Conservation (phyloP, 1,139 yeast species). For the Candida sp. region DNA sequence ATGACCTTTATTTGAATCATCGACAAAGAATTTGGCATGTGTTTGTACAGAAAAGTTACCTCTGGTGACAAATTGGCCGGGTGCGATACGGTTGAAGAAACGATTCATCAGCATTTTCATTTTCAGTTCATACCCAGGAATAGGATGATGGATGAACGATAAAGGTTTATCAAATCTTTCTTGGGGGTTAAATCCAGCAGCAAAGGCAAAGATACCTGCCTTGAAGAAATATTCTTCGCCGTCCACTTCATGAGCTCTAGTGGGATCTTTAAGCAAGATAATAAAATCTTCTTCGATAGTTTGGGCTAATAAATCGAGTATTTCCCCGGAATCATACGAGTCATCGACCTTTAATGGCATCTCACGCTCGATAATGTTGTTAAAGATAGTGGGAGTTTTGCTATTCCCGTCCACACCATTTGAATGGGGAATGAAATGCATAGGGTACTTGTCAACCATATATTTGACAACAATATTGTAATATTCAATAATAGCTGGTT, state of each 20-base stretch:
- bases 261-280: slow-evolving; percentile 50
- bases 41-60: slow-evolving; percentile 63
- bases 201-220: slow-evolving; percentile 66
- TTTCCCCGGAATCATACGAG: slow-evolving; percentile 19
- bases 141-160: slow-evolving; percentile 57
- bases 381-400: slow-evolving; percentile 19
- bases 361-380: slow-evolving; percentile 37
- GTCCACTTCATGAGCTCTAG: slow-evolving; percentile 31
- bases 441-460: slow-evolving; percentile 58
- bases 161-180: slow-evolving; percentile 53
- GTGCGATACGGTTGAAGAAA: slow-evolving; percentile 47
- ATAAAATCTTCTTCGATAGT: slow-evolving; percentile 70
- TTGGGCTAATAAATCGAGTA: slow-evolving; percentile 40
- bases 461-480: slow-evolving; percentile 48
- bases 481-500: slow-evolving; percentile 53
- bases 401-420: slow-evolving; percentile 16
- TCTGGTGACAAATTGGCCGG: slow-evolving; percentile 55
- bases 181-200: slow-evolving; percentile 71
- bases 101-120: slow-evolving; percentile 60
- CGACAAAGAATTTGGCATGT: slow-evolving; percentile 49
- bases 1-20: slow-evolving; percentile 49
- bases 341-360: slow-evolving; percentile 28
- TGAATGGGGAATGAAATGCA: slow-evolving; percentile 31
- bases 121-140: slow-evolving; percentile 56
- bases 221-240: slow-evolving; percentile 59